Evolutionary conservation across 1,139 yeast genomes (phyloP), one percentile per base, ranked within the genome.

Genomic region (Hyphopichia khmerensis): DNA sequence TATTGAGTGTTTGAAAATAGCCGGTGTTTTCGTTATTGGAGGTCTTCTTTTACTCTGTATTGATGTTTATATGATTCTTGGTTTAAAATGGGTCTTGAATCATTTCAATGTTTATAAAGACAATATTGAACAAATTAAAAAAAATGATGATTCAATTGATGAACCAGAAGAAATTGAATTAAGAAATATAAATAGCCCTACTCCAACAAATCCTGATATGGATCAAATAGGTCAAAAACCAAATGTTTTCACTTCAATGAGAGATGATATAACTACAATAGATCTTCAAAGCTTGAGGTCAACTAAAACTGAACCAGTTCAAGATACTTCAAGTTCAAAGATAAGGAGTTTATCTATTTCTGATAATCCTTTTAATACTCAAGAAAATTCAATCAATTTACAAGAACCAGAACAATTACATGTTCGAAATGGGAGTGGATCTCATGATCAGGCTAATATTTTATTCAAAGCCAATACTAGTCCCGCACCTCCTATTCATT

Each of bases 11-110:
- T 69, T 83, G 52, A 81, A 82, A 43, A 87, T 87, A 33, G 89
- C 87, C 2, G 93, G 81, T 0, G 87, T 85, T 11, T 87, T 86
- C 56, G 69, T 82, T 3, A 49, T 84, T 34, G 93, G 95, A 1
- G 82, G 83, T 54, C 44, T 82, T 4, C 57, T 70, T 2, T 71
- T 84, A 43, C 72, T 81, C 57, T 69, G 72, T 1, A 56, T 75
- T 15, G 65, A 72, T 55, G 69, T 71, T 1, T 69, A 68, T 46
- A 53, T 67, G 63, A 80, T 60, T 27, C 48, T 59, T 37, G 52
- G 58, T 3, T 53, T 72, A 33, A 62, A 62, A 45, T 52, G 59
- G 49, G 23, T 58, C 1, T 29, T 36, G 10, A 17, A n/a, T n/a
- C 47, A 39, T 14, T 42, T 61, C 24, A 64, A 64, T 9, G 42